Evolutionary conservation across 257 asterid species (phyloP), one percentile per base, ranked within the genome.

Genomic region (Dorcoceras hygrometricum): DNA sequence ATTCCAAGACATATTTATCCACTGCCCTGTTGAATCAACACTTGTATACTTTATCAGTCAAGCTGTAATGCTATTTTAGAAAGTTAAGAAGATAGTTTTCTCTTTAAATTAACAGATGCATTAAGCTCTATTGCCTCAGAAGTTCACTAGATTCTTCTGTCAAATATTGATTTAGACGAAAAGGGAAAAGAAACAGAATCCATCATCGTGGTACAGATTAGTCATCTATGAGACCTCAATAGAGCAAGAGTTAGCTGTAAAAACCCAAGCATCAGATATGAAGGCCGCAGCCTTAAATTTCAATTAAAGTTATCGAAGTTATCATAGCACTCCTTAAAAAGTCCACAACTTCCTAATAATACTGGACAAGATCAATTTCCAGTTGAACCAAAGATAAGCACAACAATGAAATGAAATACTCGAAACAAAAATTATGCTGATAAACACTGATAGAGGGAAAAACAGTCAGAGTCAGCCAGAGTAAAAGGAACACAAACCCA

Each of bases 381-480:
- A 14, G 36, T 19, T 19, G 39, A 27, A 31, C 59, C 27, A 23
- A 63, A 22, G 10, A 16, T 19, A 61, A 31, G 19, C 11, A 23
- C 23, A 20, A 27, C 55, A 57, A 23, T 22, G 59, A 68, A 70
- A 51, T 65, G 71, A 43, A 10, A 54, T 53, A 19, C 56, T 58
- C 60, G 60, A 62, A 69, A 54, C 24, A 6, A 43, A 51, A 20
- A 26, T 24, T 64, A 34, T 23, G 53, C 62, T 19, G 34, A 59
- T 14, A 53, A n/a, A 57, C 63, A 60, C 64, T 68, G 70, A 50
- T 63, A 48, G 58, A 68, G 43, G 57, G 57, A 53, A 62, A 71
- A 67, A 53, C 36, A 66, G 60, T 58, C 48, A 60, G 62, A 73
- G 63, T 57, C 53, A 69, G 26, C 75, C 64, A 62, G 63, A 74